A percentile compares a stretch with the other conserved stretches of the same genome.
Evolutionary conservation across 2,329 filamentous ascomycete species (phyloP).

Genomic region (Dothistroma pini): DNA sequence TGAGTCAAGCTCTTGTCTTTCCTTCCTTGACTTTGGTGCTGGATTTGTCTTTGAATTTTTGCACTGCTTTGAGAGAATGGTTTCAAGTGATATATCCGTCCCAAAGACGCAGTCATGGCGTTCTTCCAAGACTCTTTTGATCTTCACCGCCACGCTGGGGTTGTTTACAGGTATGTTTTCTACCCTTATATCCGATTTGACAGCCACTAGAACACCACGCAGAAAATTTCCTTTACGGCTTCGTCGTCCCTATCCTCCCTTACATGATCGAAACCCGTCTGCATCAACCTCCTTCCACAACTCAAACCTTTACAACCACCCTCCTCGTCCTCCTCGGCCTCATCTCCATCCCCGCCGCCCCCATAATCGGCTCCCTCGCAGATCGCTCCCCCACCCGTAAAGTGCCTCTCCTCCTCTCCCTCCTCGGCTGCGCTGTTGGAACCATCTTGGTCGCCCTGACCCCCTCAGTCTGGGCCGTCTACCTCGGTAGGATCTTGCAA

Average conservation of each 20-base stretch:
- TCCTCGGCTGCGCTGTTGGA: conserved; percentile 14
- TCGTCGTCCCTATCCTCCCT: conserved; percentile 19
- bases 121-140: conserved; percentile 11
- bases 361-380: conserved; percentile 20
- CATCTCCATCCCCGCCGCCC: conserved; percentile 39
- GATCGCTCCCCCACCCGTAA: conserved; percentile 16
- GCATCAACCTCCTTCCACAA: conserved; percentile 9
- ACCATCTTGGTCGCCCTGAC: conserved; percentile 15
- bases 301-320: conserved; percentile 16
- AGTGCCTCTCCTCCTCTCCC: conserved; percentile 15
- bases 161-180: conserved; percentile 17
- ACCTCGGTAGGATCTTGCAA: conserved; percentile 16
- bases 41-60: background rate
- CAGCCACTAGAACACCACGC: background rate
- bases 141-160: conserved; percentile 20
- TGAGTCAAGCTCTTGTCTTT: background rate
- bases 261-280: conserved; percentile 22
- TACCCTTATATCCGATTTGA: background rate
- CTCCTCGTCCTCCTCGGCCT: conserved; percentile 37
- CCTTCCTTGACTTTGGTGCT: background rate
- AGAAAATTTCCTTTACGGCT: conserved; percentile 24
- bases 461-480: conserved; percentile 14
- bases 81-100: background rate
- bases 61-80: background rate
- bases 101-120: conserved; percentile 13